These are phyloP conservation scores for Collariella sp. DNA, from an alignment of 495 filamentous ascomycete species.

Conservation along the genomic window DNA sequence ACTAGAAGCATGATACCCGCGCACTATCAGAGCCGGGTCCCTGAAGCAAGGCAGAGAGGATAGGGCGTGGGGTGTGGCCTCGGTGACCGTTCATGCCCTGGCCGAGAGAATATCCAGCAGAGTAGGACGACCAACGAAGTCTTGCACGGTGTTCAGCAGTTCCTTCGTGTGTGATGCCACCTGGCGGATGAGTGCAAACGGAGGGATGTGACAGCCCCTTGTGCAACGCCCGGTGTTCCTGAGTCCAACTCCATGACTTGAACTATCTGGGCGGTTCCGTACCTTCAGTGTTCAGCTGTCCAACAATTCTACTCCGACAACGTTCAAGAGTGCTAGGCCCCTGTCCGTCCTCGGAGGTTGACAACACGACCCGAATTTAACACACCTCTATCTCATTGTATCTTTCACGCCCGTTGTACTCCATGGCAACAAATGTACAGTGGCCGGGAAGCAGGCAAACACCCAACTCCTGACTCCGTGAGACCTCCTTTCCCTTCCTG, in stretches of 20 bases:
- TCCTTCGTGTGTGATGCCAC: background rate
- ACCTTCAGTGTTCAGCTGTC: too few relatives aligned
- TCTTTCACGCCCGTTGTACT: too few relatives aligned
- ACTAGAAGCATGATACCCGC: background rate
- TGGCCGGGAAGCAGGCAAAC: too few relatives aligned
- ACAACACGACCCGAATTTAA: too few relatives aligned
- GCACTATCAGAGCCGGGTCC: background rate
- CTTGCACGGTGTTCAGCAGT: background rate
- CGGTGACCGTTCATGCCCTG: background rate
- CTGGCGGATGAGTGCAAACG: background rate
- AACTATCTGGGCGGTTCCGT: background rate
- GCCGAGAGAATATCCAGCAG: background rate
- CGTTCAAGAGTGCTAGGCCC: too few relatives aligned
- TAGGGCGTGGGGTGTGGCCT: background rate
- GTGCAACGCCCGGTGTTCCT: background rate
- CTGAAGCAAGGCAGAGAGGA: background rate
- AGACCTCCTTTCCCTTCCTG: too few relatives aligned
- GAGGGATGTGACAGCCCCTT: background rate
- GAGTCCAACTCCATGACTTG: background rate
- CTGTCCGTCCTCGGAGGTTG: too few relatives aligned
- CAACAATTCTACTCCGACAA: too few relatives aligned
- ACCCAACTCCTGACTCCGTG: too few relatives aligned
- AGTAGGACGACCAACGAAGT: slow-evolving; percentile 6
- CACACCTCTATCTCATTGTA: too few relatives aligned
- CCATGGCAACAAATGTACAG: too few relatives aligned